Base-by-base conservation (phyloP, 768 basidiomycete genomes). In the Lactifluus piperatus region DNA sequence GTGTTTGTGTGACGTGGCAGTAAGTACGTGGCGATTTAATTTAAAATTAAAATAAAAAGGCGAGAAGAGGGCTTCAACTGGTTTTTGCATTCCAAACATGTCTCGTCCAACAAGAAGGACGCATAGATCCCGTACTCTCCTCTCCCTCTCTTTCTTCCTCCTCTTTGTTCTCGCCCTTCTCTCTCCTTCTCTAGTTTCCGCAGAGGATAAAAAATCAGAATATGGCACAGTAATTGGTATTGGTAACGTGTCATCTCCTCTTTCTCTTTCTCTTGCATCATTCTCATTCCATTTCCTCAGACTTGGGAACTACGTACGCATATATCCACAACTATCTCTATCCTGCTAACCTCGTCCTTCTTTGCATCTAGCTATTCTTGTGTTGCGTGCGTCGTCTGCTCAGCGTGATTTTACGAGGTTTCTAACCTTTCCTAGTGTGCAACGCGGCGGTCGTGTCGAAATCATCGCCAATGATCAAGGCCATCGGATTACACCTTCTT, bases 201-300 rank as follows among this genome's bases (percentile, higher is more conserved):
- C 90, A 46, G 83, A 87, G 65, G 86, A 72, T 64, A 75, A 74
- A 65, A 80, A 81, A 65, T 75, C 84, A 30, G 88, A 94, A 68
- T 94, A 89, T 72, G 93, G 94, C 57, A 88, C 88, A 37, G 92
- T 95, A 39, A 95, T 95, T 71, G 94, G 91, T 81, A 91, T 92
- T 70, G 88, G 87, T 90, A n/a, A 64, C 49, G 84, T 69, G 1
- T 16, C 10, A 41, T 14, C 1, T 4, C 54, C 45, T 7, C 7
- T 30, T 41, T 6, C 7, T 32, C 37, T 6, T 54, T 27, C 54
- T 43, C 36, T 6, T 18, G n/a, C n/a, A n/a, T n/a, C n/a, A n/a
- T 20, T 16, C 18, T 18, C 16, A 22, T 22, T 37, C 51, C 22
- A 62, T 24, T 2, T 46, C 16, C 16, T 56, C 52, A 88, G 92